A percentile compares a stretch with the other conserved stretches of the same genome.
Conservation (phyloP, 345 rosid genomes). For the Nephelium lappaceum region DNA sequence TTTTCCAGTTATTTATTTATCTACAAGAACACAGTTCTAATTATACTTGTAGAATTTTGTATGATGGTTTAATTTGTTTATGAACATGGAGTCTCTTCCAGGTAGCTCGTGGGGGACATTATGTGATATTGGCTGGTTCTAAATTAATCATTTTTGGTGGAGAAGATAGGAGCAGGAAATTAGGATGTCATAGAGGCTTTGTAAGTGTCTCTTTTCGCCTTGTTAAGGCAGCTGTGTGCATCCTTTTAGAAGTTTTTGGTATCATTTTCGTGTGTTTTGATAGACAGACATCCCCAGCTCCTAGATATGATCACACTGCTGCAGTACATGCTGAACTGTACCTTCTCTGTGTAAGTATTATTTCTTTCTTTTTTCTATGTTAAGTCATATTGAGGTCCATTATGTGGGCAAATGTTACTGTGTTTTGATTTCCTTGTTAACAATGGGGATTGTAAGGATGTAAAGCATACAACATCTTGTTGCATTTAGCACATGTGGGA, state of each 20-base stretch:
- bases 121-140: slow-evolving; percentile 77
- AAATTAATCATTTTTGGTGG: slow-evolving; percentile 87
- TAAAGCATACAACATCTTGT: neutral
- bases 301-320: slow-evolving; percentile 97
- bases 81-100: slow-evolving; percentile 41
- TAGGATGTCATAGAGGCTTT: slow-evolving; percentile 71
- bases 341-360: slow-evolving; percentile 80
- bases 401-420: neutral
- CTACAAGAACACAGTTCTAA: neutral
- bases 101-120: slow-evolving; percentile 95
- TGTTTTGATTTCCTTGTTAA: neutral
- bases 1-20: slow-evolving; percentile 2
- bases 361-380: slow-evolving; percentile 1
- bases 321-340: slow-evolving; percentile 70
- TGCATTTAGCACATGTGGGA: neutral
- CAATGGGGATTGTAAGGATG: neutral
- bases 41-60: neutral
- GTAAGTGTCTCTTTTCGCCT: slow-evolving; percentile 49
- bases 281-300: slow-evolving; percentile 96
- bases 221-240: neutral
- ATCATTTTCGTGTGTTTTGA: slow-evolving; percentile 40
- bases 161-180: slow-evolving; percentile 75
- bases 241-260: slow-evolving; percentile 29
- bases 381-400: slow-evolving; percentile 5
- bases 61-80: slow-evolving; percentile 8